Conservation (phyloP, 108 stramenopile species). For the Fistulifera pelliculosa region DNA sequence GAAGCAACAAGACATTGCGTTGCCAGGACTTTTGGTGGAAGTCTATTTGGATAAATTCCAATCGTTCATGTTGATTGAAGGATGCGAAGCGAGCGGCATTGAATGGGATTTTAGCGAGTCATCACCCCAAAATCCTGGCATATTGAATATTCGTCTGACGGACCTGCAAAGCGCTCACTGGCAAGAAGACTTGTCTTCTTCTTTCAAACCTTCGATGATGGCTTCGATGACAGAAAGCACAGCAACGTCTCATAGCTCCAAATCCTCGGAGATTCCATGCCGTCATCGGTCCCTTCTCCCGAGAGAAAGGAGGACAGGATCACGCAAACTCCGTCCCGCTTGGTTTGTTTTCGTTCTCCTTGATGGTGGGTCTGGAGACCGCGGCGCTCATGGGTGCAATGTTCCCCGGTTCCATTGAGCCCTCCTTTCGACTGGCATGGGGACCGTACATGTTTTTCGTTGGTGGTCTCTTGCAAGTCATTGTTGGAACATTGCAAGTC, state of each 20-base stretch:
- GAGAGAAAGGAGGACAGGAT: background rate
- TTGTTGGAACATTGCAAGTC: conserved; percentile 23
- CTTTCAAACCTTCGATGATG: background rate
- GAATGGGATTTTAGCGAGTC: conserved; percentile 25
- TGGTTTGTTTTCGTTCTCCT: conserved; percentile 29
- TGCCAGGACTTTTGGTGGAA: conserved; percentile 20
- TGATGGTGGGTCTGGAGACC: conserved; percentile 17
- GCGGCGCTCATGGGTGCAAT: conserved; percentile 6
- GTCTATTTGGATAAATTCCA: conserved; percentile 27
- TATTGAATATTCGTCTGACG: conserved; percentile 30
- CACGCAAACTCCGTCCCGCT: conserved; percentile 18
- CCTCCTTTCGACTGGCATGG: conserved; percentile 15
- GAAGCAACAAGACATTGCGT: conserved; percentile 15
- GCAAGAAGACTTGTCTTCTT: too few relatives aligned
- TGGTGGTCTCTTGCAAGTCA: conserved; percentile 22
- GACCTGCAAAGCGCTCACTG: conserved; percentile 12
- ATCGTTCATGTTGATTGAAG: conserved; percentile 31
- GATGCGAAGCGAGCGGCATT: conserved; percentile 10
- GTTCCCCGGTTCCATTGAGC: conserved; percentile 12
- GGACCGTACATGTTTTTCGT: conserved; percentile 30
- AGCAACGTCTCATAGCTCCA: background rate
- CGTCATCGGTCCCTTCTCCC: background rate
- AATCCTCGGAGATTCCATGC: background rate
- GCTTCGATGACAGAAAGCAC: background rate
- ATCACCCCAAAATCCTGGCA: conserved; percentile 13